These are phyloP conservation scores for Picea glauca DNA, from an alignment of 75 land plant genomes.

Conservation along the genomic window DNA sequence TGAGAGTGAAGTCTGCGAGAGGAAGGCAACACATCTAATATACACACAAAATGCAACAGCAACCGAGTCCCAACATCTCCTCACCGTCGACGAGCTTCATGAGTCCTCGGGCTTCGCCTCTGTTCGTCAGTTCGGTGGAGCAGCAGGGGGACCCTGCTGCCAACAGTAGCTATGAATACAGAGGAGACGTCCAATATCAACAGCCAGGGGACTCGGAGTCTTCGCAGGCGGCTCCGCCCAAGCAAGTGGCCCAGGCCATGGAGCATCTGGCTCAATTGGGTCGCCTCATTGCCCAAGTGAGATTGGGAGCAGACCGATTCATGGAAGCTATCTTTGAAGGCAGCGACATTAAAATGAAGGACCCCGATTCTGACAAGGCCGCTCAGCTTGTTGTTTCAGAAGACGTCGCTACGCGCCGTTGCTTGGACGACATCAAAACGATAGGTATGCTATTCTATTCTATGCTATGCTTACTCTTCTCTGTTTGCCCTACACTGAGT, in stretches of 20 bases:
- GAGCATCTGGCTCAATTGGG: conserved; percentile 69
- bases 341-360: conserved; percentile 1
- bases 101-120: conserved; percentile 8
- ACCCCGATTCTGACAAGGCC: conserved; percentile 20
- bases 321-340: conserved; percentile 66
- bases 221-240: conserved; percentile 78
- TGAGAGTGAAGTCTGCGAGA: too few relatives aligned
- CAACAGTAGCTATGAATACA: background rate
- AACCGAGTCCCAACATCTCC: conserved; percentile 1
- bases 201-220: conserved; percentile 11
- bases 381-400: conserved; percentile 35
- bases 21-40: too few relatives aligned
- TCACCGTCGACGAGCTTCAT: background rate
- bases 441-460: conserved; percentile 27
- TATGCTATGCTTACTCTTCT: background rate
- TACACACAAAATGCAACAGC: background rate
- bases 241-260: conserved; percentile 89
- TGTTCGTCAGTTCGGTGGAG: background rate
- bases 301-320: conserved; percentile 82
- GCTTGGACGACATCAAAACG: conserved; percentile 53
- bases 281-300: conserved; percentile 79
- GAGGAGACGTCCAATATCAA: background rate
- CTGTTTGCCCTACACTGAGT: background rate
- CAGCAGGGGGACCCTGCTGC: background rate
- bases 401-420: conserved; percentile 41